Evolutionary conservation across 129 eudicot species (phyloP), one percentile per base, ranked within the genome.

Genomic region (Helianthus annuus): DNA sequence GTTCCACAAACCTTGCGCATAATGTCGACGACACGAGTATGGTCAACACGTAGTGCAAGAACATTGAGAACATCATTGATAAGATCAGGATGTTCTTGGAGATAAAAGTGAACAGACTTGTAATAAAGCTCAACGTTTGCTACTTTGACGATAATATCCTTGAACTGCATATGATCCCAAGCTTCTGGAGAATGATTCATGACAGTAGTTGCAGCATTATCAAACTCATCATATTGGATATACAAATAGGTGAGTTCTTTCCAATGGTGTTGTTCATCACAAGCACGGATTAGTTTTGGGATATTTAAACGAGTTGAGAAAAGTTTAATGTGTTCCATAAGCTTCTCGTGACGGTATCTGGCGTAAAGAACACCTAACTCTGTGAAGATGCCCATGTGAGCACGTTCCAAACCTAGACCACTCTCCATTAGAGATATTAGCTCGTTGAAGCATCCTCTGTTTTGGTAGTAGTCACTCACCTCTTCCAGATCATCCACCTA

Each of bases 101-200:
- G 77, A 82, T 93, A 93, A 74, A 93, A 93, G 79, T 93, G 98
- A 69, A 93, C 98, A 45, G 98, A 95, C 78, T 93, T 93, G 79
- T 93, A 89, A 70, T 89, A 92, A 2, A 92, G 91, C 82, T 92
- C 98, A 36, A 93, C 98, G 73, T 89, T 93, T 10, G 97, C 98
- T 62, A 93, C 98, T 77, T 93, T 93, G 56, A 89, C 98, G 15
- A 85, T 79, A 64, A 93, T 85, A 76, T 93, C 98, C 71, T 93
- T 93, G 85, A 93, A 93, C 79, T 93, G 98, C 98, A 93, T 93
- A 75, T 93, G 98, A 73, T 93, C 98, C 98, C 98, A 93, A 27
- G 98, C 98, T 73, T 89, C 96, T 76, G 98, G 98, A 45, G 98
- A 93, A 79, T 93, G 98, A 79, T 93, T 93, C 98, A 93, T 93